phyloP scores from a whole-genome alignment of 2,329 filamentous ascomycete species.

The Pseudomassariella vexata region DNA sequence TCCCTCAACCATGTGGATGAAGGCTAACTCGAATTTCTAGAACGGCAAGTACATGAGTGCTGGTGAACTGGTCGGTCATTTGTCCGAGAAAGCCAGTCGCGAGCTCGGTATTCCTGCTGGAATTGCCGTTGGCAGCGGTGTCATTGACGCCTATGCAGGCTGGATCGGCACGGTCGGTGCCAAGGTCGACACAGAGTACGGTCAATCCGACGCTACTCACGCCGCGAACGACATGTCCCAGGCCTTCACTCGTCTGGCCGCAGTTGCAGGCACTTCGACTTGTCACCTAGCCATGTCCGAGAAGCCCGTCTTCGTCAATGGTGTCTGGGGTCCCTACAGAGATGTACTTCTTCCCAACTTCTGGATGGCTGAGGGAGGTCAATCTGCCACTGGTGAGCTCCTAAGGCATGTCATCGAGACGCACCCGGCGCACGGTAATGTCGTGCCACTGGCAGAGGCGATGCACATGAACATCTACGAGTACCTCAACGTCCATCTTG shows the following conservation, averaged over 20 bases:
- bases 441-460: constrained; percentile 70
- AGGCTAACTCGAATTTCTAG: constrained; percentile 42
- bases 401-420: constrained; percentile 93
- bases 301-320: constrained; percentile 86
- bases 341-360: constrained; percentile 87
- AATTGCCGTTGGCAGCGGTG: constrained; percentile 89
- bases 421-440: constrained; percentile 82
- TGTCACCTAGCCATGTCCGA: constrained; percentile 96
- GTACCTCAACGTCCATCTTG: constrained; percentile 83
- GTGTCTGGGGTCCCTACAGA: constrained; percentile 95
- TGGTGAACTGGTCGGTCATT: constrained; percentile 79
- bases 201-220: constrained; percentile 60
- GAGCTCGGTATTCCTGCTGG: constrained; percentile 82
- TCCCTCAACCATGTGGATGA: constrained; percentile 17
- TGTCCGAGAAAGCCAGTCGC: constrained; percentile 75
- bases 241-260: constrained; percentile 86
- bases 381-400: constrained; percentile 92
- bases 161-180: constrained; percentile 99
- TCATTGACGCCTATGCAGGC: constrained; percentile 96
- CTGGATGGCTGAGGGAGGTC: constrained; percentile 97
- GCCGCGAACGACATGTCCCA: constrained; percentile 83
- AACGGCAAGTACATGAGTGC: constrained; percentile 89
- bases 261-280: constrained; percentile 93
- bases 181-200: constrained; percentile 71
- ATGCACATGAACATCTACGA: constrained; percentile 90